Base-by-base conservation (phyloP, 1,284 basidiomycete species). In the Leccinum subspadiceum region DNA sequence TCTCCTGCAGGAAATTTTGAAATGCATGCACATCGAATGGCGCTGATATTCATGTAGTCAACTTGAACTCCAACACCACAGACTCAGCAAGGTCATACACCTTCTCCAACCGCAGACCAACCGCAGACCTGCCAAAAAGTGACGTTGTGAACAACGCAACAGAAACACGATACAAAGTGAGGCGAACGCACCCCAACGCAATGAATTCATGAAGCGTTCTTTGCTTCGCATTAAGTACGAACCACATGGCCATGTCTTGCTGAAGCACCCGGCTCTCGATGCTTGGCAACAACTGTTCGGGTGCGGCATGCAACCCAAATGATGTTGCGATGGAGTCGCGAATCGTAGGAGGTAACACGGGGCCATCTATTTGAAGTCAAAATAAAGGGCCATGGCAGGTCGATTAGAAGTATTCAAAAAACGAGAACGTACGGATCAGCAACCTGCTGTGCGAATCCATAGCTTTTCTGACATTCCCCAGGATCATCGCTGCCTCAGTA, bases 161-260 rank as follows among this genome's bases (percentile, higher is more conserved):
- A 39, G 37, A 39, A 39, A 17, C 5, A 41, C n/a, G 9, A 17
- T 17, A 17, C 8, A 56, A 31, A 1, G 20, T 5, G 41, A 39
- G 9, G 39, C 12, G 22, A n/a, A 46, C 8, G 15, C 24, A 68
- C 72, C 62, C 70, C 12, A 72, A 48, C 7, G 60, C 24, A 9
- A 66, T 60, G 33, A 48, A 60, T 1, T 70, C 69, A 17, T 68
- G 48, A 6, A 72, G 22, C 1, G 60, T 63, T 12, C 70, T 66
- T 51, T 73, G 68, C 57, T 65, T 73, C 5, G 61, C 63, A 24
- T 74, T 74, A 8, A 61, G 59, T 22, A 65, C 2, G 10, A 68
- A 15, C 67, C 66, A 68, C 73, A 74, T 72, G 49, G 61, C 62
- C 48, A 75, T 4, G 49, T 75, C 74, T 41, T 63, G 66, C 48